Base-by-base conservation (phyloP, 352 stramenopile species). In the Halophytophthora polymorphica region DNA sequence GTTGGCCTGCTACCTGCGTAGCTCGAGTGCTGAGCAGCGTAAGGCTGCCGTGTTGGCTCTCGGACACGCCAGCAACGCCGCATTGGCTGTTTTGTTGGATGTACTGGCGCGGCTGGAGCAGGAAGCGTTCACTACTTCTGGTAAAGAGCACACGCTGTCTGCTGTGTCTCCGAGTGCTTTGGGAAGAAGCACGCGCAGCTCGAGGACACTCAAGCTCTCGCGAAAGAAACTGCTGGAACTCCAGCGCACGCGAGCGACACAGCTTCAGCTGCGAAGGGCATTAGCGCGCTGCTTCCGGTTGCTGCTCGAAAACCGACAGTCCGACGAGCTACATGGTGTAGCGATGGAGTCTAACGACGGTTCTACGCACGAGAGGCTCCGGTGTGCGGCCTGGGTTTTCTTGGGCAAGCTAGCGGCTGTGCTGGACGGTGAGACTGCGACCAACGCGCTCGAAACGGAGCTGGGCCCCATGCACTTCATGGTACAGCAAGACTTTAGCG, bases 401-500 rank as follows among this genome's bases (percentile, higher is more conserved):
- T 44, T 79, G 19, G 54, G 54, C 4, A 65, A 69, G 19, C 59
- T 79, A 50, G 50, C 38, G 28, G 13, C 28, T 7, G 45, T 36
- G 4, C 55, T 75, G 6, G 71, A 76, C 10, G 47, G 4, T 31
- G 25, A 4, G 25, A 31, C 8, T 4, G 10, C 56, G 23, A 22
- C 53, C 60, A 4, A 21, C 29, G 2, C 35, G 13, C 41, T 55
- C 14, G 45, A 34, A 2, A 42, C 28, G 0, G 50, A 72, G 2
- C 46, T 45, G 6, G 58, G 50, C 8, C 57, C 73, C 15, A 22
- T 73, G 10, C 23, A 73, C 14, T 71, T 86, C 10, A 85, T 90
- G 79, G 70, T 82, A 15, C 74, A 88, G 50, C 70, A 87, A 31
- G 79, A 90, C 43, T 81, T 87, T 22, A 76, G 77, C 37, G 61